A percentile compares a stretch with the other conserved stretches of the same genome.
phyloP scores from a whole-genome alignment of 441 rosid genomes.

The Erodium texanum region DNA sequence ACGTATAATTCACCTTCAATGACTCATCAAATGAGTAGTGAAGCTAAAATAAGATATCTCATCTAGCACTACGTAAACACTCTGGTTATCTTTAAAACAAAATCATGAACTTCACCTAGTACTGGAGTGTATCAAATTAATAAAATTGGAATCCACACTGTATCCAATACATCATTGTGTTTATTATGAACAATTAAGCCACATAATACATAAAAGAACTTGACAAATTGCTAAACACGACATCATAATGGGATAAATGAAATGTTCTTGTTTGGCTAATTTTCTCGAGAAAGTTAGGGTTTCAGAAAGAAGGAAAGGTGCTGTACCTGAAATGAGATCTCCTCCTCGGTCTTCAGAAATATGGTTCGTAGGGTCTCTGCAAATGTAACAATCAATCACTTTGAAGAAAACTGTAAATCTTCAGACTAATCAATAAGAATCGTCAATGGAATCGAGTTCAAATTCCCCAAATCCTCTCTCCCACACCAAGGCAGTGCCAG shows the following conservation, averaged over 20 bases:
- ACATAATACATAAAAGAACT: neutral
- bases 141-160: neutral
- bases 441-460: neutral
- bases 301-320: conserved; percentile 9
- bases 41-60: neutral
- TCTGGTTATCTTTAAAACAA: neutral
- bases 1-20: too few species aligned
- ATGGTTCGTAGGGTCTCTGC: conserved; percentile 30
- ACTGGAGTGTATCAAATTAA: neutral
- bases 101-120: neutral
- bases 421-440: neutral
- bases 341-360: conserved; percentile 49
- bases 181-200: neutral
- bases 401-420: neutral
- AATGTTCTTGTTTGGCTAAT: neutral
- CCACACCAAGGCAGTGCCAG: neutral
- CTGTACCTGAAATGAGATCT: conserved; percentile 63
- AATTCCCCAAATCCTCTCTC: neutral
- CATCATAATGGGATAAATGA: neutral
- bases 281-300: conserved; percentile 19
- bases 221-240: neutral
- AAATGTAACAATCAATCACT: neutral
- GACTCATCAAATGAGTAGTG: neutral
- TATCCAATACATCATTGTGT: neutral
- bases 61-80: neutral